Conservation (phyloP, 164 flowering plant species). For the Stephania yunnanensis region DNA sequence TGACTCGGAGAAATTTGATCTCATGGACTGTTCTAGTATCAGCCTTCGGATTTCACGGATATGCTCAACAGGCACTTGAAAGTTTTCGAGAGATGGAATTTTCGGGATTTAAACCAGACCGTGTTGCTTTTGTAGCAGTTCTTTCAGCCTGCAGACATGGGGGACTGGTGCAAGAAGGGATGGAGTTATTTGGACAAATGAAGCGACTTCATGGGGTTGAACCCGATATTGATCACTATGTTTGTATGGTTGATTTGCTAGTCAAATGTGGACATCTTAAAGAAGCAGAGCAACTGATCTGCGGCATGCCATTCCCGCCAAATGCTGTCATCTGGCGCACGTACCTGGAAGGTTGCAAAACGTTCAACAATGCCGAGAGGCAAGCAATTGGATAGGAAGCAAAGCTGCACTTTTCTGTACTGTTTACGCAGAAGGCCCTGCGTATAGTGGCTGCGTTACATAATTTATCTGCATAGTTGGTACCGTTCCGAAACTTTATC, state of each 20-base stretch:
- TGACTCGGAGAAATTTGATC: conserved; percentile 44
- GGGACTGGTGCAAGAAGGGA: conserved; percentile 66
- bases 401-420: not conserved
- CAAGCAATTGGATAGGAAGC: conserved; percentile 4
- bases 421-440: not conserved
- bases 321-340: conserved; percentile 66
- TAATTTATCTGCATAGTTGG: not conserved
- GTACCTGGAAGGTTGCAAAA: conserved; percentile 59
- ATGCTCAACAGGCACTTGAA: conserved; percentile 44
- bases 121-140: conserved; percentile 47
- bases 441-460: not conserved
- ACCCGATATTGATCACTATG: conserved; percentile 72
- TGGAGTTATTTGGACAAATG: conserved; percentile 56
- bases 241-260: conserved; percentile 57
- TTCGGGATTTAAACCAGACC: conserved; percentile 55
- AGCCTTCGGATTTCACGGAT: conserved; percentile 64
- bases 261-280: conserved; percentile 46
- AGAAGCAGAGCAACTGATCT: conserved; percentile 66
- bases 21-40: conserved; percentile 83
- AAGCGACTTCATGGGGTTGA: conserved; percentile 38
- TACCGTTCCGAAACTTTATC: not conserved
- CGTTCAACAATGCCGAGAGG: conserved; percentile 13
- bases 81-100: conserved; percentile 57
- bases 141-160: conserved; percentile 78
- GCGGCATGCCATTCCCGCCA: conserved; percentile 61